Conservation (phyloP, 2,329 filamentous ascomycete species). For the Aspergillus clavatus region DNA sequence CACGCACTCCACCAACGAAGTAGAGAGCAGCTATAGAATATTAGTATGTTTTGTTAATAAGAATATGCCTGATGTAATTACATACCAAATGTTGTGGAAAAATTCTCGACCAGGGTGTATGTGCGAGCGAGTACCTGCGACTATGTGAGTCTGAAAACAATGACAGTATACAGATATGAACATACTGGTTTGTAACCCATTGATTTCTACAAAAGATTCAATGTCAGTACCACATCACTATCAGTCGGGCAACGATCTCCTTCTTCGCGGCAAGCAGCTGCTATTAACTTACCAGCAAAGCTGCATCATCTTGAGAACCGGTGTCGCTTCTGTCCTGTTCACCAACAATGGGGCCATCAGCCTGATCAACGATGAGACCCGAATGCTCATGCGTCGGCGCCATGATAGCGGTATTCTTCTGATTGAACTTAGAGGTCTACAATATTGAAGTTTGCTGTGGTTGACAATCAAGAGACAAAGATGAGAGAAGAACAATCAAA, state of each 20-base stretch:
- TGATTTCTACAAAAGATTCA: conserved; percentile 39
- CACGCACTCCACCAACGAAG: conserved; percentile 56
- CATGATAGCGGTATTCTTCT: conserved; percentile 7
- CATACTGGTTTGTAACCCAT: conserved; percentile 54
- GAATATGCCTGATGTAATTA: conserved; percentile 34
- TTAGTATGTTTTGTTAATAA: conserved; percentile 5
- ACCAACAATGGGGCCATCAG: conserved; percentile 16
- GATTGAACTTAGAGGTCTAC: neutral
- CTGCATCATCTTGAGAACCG: conserved; percentile 33
- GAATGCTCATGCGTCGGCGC: conserved; percentile 17
- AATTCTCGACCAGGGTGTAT: conserved; percentile 56
- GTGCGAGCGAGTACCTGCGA: conserved; percentile 52
- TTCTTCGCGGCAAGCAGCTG: neutral
- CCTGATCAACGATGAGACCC: conserved; percentile 20
- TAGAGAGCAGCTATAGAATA: conserved; percentile 52
- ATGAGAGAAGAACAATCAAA: neutral
- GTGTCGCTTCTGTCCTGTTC: conserved; percentile 24
- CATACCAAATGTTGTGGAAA: conserved; percentile 55
- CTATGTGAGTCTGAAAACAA: conserved; percentile 9
- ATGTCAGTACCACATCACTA: conserved; percentile 11
- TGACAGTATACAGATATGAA: conserved; percentile 7
- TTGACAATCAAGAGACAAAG: neutral
- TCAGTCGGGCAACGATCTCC: neutral
- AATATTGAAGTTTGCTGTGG: neutral
- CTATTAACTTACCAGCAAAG: conserved; percentile 30